phyloP scores from a whole-genome alignment of 805 yeast species.

The Kodamaea nitidulidarum region DNA sequence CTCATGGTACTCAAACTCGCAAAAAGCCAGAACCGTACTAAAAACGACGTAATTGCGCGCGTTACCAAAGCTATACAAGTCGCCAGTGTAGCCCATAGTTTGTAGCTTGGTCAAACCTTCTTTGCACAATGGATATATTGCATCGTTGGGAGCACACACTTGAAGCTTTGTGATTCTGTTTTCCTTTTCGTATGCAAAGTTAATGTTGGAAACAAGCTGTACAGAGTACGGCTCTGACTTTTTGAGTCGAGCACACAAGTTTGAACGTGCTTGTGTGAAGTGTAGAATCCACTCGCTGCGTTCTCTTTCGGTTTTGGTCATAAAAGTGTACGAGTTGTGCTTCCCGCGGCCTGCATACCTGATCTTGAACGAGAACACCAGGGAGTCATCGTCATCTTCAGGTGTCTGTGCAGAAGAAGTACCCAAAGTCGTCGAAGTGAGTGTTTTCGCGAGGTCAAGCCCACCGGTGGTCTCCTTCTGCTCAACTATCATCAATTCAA shows the following conservation, averaged over 20 bases:
- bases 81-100: slow-evolving; percentile 21
- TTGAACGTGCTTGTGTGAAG: slow-evolving; percentile 46
- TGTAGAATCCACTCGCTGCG: slow-evolving; percentile 56
- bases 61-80: slow-evolving; percentile 21
- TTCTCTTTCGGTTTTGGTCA: slow-evolving; percentile 45
- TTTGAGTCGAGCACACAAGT: slow-evolving; percentile 23
- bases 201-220: slow-evolving; percentile 49
- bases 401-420: background rate
- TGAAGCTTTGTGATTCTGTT: slow-evolving; percentile 51
- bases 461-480: slow-evolving; percentile 23
- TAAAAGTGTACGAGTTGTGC: slow-evolving; percentile 49
- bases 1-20: slow-evolving; percentile 43
- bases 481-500: slow-evolving; percentile 55
- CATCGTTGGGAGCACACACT: slow-evolving; percentile 49
- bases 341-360: slow-evolving; percentile 56
- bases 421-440: background rate
- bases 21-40: slow-evolving; percentile 41
- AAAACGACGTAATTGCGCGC: slow-evolving; percentile 24
- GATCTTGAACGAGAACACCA: slow-evolving; percentile 45
- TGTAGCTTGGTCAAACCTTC: slow-evolving; percentile 20
- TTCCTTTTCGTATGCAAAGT: slow-evolving; percentile 61
- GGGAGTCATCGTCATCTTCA: slow-evolving; percentile 24
- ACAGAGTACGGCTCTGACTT: slow-evolving; percentile 53
- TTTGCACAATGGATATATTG: slow-evolving; percentile 34
- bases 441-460: slow-evolving; percentile 2